A percentile compares a stretch with the other conserved stretches of the same genome.
phyloP scores from a whole-genome alignment of 2,329 filamentous ascomycete species.

The Bipolaris zeicola region DNA sequence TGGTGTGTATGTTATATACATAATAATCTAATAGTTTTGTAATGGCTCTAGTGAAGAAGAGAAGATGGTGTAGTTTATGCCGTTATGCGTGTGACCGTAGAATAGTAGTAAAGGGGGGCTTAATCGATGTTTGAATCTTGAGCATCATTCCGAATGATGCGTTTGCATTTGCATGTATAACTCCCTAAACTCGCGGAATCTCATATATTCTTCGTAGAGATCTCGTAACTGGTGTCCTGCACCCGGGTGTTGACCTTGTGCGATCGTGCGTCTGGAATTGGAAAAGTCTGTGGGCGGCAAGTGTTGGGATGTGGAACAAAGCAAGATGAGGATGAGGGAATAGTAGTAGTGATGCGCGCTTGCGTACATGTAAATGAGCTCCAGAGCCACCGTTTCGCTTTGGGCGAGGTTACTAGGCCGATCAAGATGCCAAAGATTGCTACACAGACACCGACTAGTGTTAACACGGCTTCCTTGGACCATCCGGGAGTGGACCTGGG shows the following conservation, averaged over 20 bases:
- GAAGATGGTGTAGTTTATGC: background rate
- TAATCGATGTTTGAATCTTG: background rate
- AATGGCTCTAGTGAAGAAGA: background rate
- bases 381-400: background rate
- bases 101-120: background rate
- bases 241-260: background rate
- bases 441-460: background rate
- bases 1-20: no score
- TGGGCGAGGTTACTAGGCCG: background rate
- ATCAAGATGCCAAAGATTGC: background rate
- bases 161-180: background rate
- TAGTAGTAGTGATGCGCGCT: background rate
- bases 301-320: background rate
- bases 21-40: no score
- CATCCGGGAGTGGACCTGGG: background rate
- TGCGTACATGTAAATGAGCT: background rate
- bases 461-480: conserved; percentile 5
- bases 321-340: background rate
- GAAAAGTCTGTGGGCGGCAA: background rate
- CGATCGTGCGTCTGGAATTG: background rate
- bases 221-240: background rate
- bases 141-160: background rate
- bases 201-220: background rate
- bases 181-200: background rate
- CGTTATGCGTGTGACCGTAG: background rate